Conservation (phyloP, 1,284 basidiomycete genomes). For the Ustilago esculenta region DNA sequence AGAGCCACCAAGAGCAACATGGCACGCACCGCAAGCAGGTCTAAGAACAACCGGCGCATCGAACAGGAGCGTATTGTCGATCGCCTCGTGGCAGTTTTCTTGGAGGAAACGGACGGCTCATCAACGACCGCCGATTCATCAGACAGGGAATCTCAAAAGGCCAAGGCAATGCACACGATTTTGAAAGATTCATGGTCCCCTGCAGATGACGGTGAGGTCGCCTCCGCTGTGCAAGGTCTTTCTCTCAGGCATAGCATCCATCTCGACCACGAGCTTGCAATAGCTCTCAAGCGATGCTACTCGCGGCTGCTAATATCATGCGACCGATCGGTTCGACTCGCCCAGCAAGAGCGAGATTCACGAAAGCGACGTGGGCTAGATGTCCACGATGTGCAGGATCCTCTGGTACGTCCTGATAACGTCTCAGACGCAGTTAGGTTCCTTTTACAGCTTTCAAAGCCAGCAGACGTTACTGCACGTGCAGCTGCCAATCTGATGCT, state of each 20-base stretch:
- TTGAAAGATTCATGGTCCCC: constrained; percentile 42
- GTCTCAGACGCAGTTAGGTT: constrained; percentile 32
- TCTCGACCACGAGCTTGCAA: constrained; percentile 36
- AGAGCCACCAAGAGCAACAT: constrained; percentile 2
- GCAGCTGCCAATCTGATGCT: constrained; percentile 43
- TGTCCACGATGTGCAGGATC: constrained; percentile 15
- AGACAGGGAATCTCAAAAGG: constrained; percentile 16
- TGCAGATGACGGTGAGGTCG: constrained; percentile 25
- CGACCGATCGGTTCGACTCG: constrained; percentile 16
- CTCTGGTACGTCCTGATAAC: constrained; percentile 36
- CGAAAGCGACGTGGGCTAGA: constrained; percentile 14
- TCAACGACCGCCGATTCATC: background rate
- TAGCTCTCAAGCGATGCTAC: constrained; percentile 28
- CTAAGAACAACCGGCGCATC: constrained; percentile 35
- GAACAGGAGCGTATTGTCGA: constrained; percentile 39
- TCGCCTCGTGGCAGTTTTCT: constrained; percentile 16
- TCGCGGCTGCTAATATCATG: constrained; percentile 20
- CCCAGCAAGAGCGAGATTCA: constrained; percentile 17
- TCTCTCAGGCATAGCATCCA: constrained; percentile 42
- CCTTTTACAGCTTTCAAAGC: constrained; percentile 29
- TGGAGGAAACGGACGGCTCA: background rate
- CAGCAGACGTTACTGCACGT: constrained; percentile 33
- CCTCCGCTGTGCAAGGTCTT: constrained; percentile 30
- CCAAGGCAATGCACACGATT: constrained; percentile 15
- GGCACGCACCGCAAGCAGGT: constrained; percentile 9